These are phyloP conservation scores for Cladorrhinum sp. DNA, from an alignment of 2,329 filamentous ascomycete genomes.

Conservation along the genomic window DNA sequence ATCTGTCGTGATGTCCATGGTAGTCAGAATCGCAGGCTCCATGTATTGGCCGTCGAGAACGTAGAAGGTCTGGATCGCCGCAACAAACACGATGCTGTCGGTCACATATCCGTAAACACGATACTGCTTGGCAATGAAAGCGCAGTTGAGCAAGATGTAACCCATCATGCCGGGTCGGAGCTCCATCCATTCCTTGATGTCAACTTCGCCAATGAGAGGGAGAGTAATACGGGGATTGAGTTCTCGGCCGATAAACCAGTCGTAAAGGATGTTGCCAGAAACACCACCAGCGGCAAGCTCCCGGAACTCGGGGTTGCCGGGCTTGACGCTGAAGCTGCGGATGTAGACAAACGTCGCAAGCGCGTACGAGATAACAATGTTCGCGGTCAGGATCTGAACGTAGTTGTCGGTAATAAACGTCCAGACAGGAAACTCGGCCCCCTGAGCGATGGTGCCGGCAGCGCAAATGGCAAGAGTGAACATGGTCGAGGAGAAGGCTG, in stretches of 20 bases:
- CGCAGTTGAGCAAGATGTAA: constrained; percentile 81
- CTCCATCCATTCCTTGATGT: constrained; percentile 88
- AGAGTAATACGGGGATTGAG: constrained; percentile 82
- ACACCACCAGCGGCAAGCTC: constrained; percentile 80
- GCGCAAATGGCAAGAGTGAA: constrained; percentile 68
- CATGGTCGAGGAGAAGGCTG: constrained; percentile 73
- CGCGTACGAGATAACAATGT: constrained; percentile 70
- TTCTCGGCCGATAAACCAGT: constrained; percentile 96
- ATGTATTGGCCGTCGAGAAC: constrained; percentile 82
- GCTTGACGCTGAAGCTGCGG: constrained; percentile 75
- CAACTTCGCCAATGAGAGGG: constrained; percentile 77
- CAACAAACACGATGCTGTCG: constrained; percentile 80
- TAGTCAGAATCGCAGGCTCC: constrained; percentile 85
- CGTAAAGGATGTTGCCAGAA: constrained; percentile 82
- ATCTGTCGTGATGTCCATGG: constrained; percentile 90
- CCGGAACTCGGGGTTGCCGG: constrained; percentile 68
- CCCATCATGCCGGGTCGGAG: constrained; percentile 87
- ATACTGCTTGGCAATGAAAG: constrained; percentile 86
- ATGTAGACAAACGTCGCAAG: constrained; percentile 79
- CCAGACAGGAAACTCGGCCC: constrained; percentile 84
- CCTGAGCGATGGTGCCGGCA: constrained; percentile 72
- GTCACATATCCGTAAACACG: constrained; percentile 77
- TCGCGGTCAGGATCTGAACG: constrained; percentile 77
- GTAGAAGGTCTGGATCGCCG: constrained; percentile 75
- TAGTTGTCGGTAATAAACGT: constrained; percentile 92